Evolutionary conservation across 2,329 filamentous ascomycete species (phyloP).

Genomic region (Mycosphaerelloides madeirae): DNA sequence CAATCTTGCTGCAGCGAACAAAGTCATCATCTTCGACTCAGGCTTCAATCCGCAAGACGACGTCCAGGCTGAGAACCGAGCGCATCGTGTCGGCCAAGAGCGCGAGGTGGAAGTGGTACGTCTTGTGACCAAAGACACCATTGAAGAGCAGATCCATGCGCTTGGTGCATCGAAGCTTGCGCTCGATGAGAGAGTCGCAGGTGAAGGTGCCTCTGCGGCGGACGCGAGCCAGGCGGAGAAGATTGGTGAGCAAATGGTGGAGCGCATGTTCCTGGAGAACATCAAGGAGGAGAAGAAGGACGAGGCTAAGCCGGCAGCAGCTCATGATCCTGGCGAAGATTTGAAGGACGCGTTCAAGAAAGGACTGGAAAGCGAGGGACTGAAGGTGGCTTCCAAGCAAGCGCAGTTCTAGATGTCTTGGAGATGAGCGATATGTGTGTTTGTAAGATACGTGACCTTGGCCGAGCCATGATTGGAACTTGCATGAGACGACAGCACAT

Average conservation of each 20-base stretch:
- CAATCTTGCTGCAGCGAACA: conserved; percentile 92
- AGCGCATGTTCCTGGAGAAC: conserved; percentile 42
- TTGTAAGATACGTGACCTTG: too few species aligned
- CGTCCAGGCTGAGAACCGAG: conserved; percentile 95
- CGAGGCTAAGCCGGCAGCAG: conserved; percentile 14
- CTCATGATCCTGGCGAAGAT: conserved; percentile 25
- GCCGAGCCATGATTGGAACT: too few species aligned
- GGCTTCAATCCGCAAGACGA: conserved; percentile 98
- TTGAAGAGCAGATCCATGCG: conserved; percentile 90
- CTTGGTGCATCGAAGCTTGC: conserved; percentile 90
- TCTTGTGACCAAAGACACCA: conserved; percentile 72
- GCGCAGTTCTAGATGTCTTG: conserved; percentile 15
- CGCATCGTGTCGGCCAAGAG: conserved; percentile 88
- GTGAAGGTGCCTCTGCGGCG: conserved; percentile 44
- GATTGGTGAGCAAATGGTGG: conserved; percentile 30
- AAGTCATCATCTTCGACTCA: conserved; percentile 94
- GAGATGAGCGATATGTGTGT: too few species aligned
- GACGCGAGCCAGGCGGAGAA: conserved; percentile 44
- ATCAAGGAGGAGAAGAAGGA: conserved; percentile 23
- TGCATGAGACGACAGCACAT: too few species aligned
- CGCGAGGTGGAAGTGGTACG: conserved; percentile 85
- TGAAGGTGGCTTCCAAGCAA: conserved; percentile 34
- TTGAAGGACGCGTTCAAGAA: conserved; percentile 40
- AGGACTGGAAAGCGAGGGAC: conserved; percentile 39
- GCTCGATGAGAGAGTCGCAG: conserved; percentile 70